phyloP scores from a whole-genome alignment of 78 protist species.

The Dictyostelium capitatum region DNA sequence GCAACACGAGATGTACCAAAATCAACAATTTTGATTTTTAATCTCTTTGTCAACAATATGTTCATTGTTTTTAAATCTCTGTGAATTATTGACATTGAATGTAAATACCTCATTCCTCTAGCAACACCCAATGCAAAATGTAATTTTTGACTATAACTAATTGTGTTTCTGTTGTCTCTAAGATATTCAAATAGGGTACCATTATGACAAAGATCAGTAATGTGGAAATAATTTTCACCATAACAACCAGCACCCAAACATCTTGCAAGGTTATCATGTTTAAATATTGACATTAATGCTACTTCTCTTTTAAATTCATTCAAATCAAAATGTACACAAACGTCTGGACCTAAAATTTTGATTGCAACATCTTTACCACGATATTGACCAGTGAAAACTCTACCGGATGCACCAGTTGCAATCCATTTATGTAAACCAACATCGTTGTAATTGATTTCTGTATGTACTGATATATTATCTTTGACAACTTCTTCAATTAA shows the following conservation, averaged over 20 bases:
- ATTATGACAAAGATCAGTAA: constrained; percentile 47
- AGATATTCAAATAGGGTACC: constrained; percentile 30
- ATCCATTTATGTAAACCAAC: constrained; percentile 51
- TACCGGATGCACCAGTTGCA: constrained; percentile 67
- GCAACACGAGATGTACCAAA: constrained; percentile 67
- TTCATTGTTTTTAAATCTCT: constrained; percentile 79
- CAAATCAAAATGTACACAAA: constrained; percentile 50
- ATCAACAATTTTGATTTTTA: constrained; percentile 70
- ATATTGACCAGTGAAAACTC: constrained; percentile 47
- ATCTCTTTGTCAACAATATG: constrained; percentile 51
- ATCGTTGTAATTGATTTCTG: constrained; percentile 30
- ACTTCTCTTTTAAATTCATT: constrained; percentile 63
- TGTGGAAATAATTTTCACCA: constrained; percentile 23
- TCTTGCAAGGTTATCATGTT: constrained; percentile 52
- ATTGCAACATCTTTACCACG: constrained; percentile 65
- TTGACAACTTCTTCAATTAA: constrained; percentile 49
- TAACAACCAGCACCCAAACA: constrained; percentile 71
- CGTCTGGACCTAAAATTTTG: constrained; percentile 57
- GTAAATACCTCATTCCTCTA: constrained; percentile 77
- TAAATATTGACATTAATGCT: constrained; percentile 59
- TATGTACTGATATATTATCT: constrained; percentile 42
- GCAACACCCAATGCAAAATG: constrained; percentile 64
- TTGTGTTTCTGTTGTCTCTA: neutral
- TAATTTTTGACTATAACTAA: constrained; percentile 6
- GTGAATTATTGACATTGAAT: constrained; percentile 75